Evolutionary conservation across 495 filamentous ascomycete genomes (phyloP), one percentile per base, ranked within the genome.

Genomic region (Aspergillus sclerotioniger): DNA sequence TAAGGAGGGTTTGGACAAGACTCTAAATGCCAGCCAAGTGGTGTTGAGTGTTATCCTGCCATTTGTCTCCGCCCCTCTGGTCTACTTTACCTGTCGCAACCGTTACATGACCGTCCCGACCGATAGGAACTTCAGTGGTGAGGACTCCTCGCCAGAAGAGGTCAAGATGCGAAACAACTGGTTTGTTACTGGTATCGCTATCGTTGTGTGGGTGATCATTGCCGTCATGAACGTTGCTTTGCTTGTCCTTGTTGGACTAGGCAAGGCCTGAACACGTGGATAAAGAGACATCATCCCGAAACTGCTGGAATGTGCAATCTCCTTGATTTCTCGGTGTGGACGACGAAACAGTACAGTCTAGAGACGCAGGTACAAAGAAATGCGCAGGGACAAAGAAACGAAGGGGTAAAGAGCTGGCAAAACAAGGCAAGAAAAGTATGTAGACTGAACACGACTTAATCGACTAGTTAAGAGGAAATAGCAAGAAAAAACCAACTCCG

Each of bases 51-150:
- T 92, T 4, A 87, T 91, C 28, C 72, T 96, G 33, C 91, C 91
- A 0, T 90, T 96, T 66, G 84, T 93, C 29, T 84, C 81, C 10
- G 90, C 90, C 4, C 92, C 92, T 17, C 73, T 96, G 19, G 88
- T 96, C 61, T 96, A 86, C 68, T 96, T 96, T 64, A 96, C 92
- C 0, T 90, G 88, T 58, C 78, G 86, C 45, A 86, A 87, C 57
- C 81, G 84, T 61, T 94, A 90, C 67, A 96, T 96, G 92, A 88
- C 81, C 20, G 90, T 90, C 6, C 65, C 71, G 13, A 64, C 67
- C 7, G 64, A 67, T 29, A 60, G 62, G 12, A 63, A 66, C 17
- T 59, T 58, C 31, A 61, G 62, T 29, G 69, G 57, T 17, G 70
- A 72, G 33, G 59, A 57, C 35, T 62, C 67, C 21, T 53, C 64